Conservation (phyloP, 1,284 basidiomycete species). For the Cryptococcus sp. region DNA sequence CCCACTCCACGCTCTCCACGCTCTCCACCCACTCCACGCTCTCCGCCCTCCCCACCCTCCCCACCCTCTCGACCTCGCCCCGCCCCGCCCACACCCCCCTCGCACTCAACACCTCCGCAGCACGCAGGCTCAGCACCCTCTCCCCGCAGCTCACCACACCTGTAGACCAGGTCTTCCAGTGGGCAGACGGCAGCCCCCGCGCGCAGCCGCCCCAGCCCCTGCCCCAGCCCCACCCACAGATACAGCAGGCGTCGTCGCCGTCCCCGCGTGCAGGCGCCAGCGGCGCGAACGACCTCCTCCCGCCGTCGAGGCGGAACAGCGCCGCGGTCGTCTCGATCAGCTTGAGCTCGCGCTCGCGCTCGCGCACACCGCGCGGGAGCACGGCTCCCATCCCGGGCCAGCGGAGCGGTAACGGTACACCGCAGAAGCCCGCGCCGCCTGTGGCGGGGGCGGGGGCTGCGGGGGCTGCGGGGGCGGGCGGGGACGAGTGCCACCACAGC, state of each 20-base stretch:
- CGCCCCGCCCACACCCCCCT: constrained; percentile 8
- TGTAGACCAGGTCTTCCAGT: constrained; percentile 23
- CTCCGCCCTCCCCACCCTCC: constrained; percentile 12
- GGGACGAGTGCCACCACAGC: constrained; percentile 14
- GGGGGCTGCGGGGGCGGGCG: neutral
- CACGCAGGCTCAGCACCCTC: constrained; percentile 12
- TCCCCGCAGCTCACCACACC: constrained; percentile 29
- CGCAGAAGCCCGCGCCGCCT: constrained; percentile 26
- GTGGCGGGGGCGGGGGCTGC: constrained; percentile 12
- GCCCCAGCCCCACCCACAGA: constrained; percentile 13
- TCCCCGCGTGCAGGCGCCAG: too few relatives aligned
- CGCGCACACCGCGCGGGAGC: constrained; percentile 39
- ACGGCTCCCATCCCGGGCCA: constrained; percentile 15
- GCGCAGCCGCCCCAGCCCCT: neutral
- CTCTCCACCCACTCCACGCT: constrained; percentile 11
- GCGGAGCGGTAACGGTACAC: constrained; percentile 35
- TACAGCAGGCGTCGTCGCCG: constrained; percentile 32
- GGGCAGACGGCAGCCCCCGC: constrained; percentile 8
- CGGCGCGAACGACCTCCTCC: constrained; percentile 19
- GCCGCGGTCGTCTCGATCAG: constrained; percentile 46
- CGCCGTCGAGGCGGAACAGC: constrained; percentile 38
- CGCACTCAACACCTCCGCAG: constrained; percentile 7
- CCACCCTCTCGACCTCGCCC: constrained; percentile 5
- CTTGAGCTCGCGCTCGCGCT: constrained; percentile 40
- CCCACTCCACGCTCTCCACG: constrained; percentile 2